Evolutionary conservation across 805 yeast species (phyloP).

Genomic region (Schwanniomyces pseudopolymorphus): DNA sequence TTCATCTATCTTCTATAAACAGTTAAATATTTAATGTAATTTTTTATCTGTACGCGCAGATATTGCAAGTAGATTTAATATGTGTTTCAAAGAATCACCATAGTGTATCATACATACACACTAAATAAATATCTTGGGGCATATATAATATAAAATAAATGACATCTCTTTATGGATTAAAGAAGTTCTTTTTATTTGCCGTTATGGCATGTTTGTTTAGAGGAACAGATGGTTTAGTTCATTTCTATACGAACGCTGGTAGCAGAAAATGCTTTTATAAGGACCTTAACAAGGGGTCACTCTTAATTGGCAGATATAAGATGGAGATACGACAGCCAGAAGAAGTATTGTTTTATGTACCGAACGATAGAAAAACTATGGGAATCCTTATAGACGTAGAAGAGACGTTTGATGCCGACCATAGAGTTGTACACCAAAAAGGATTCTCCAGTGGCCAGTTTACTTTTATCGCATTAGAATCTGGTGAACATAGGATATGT

Average conservation of each 20-base stretch:
- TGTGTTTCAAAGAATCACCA: background rate
- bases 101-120: too few relatives aligned
- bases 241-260: slow-evolving; percentile 53
- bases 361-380: slow-evolving; percentile 25
- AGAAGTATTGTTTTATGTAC: slow-evolving; percentile 29
- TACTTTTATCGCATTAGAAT: slow-evolving; percentile 23
- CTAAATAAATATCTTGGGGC: too few relatives aligned
- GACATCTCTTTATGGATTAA: background rate
- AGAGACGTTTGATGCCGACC: slow-evolving; percentile 38
- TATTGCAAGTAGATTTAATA: background rate
- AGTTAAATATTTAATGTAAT: background rate
- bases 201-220: background rate
- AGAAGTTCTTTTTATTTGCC: background rate
- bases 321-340: slow-evolving; percentile 45
- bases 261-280: slow-evolving; percentile 56
- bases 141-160: background rate
- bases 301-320: slow-evolving; percentile 50
- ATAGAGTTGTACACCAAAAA: slow-evolving; percentile 24
- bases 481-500: slow-evolving; percentile 27
- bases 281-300: slow-evolving; percentile 50
- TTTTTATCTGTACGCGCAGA: background rate
- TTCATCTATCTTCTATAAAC: slow-evolving; percentile 51
- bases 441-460: slow-evolving; percentile 25
- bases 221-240: slow-evolving; percentile 21
- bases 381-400: slow-evolving; percentile 38